A percentile compares a stretch with the other conserved stretches of the same genome.
These are phyloP conservation scores for Aspergillus nanangensis DNA, from an alignment of 495 filamentous ascomycete species.

Conservation along the genomic window DNA sequence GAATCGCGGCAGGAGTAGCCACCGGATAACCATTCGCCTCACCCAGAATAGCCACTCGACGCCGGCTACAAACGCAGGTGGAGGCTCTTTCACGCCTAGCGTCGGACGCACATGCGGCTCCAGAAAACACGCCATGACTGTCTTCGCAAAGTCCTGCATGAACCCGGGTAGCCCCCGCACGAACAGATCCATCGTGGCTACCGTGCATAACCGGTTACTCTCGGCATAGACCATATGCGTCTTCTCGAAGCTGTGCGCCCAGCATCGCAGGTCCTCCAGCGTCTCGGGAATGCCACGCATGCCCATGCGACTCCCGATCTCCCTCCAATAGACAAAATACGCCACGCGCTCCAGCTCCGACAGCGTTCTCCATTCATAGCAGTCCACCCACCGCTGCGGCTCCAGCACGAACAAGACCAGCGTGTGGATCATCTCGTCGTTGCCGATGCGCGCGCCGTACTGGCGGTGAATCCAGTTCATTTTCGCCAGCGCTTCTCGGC, in stretches of 20 bases:
- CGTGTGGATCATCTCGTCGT: slow-evolving; percentile 38
- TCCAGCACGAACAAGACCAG: slow-evolving; percentile 38
- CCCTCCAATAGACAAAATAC: slow-evolving; percentile 35
- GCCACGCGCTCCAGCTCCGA: slow-evolving; percentile 33
- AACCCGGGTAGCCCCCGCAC: not conserved
- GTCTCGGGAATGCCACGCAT: not conserved
- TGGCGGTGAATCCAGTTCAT: slow-evolving; percentile 10
- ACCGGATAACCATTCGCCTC: not conserved
- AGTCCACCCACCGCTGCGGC: slow-evolving; percentile 34
- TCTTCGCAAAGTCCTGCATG: not conserved
- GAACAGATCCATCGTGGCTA: slow-evolving; percentile 1
- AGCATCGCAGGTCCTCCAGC: not conserved
- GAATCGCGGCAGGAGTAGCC: not conserved
- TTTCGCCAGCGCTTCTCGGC: slow-evolving; percentile 1
- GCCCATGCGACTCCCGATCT: slow-evolving; percentile 28
- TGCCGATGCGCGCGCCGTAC: slow-evolving; percentile 16
- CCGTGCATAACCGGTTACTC: not conserved
- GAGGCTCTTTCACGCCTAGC: not conserved
- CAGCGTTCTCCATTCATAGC: slow-evolving; percentile 37
- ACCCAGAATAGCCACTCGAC: not conserved
- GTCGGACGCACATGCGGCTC: slow-evolving; percentile 4
- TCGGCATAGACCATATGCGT: slow-evolving; percentile 3
- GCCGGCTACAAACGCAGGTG: not conserved
- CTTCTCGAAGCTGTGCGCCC: not conserved
- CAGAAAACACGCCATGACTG: not conserved